These are phyloP conservation scores for Kwoniella pini DNA, from an alignment of 768 basidiomycete species.

Conservation along the genomic window DNA sequence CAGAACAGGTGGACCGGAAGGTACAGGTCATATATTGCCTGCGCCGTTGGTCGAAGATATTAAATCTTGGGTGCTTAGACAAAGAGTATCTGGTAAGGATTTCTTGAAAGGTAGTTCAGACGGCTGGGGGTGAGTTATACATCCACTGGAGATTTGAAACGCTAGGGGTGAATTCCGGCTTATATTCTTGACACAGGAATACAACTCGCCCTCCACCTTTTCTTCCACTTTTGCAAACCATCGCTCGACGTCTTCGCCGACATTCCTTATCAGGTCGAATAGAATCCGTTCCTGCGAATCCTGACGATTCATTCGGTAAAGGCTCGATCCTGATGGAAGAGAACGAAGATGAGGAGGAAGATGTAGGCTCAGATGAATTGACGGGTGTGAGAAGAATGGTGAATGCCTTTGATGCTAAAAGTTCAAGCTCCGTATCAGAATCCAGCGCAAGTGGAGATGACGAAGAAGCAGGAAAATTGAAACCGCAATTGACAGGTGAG, in stretches of 20 bases:
- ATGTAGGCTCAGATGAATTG: conserved; percentile 9
- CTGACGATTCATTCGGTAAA: conserved; percentile 13
- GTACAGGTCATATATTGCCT: conserved; percentile 34
- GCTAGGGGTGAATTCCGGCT: neutral
- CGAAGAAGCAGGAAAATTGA: conserved; percentile 2
- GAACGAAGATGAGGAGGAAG: conserved; percentile 25
- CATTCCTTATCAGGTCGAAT: conserved; percentile 33
- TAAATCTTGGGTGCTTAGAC: conserved; percentile 44
- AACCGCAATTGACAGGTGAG: conserved; percentile 39
- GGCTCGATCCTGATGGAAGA: conserved; percentile 40
- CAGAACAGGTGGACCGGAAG: conserved; percentile 40
- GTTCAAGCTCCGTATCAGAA: conserved; percentile 28
- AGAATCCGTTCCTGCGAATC: conserved; percentile 9
- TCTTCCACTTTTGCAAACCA: conserved; percentile 38
- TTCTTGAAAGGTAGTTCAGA: conserved; percentile 39
- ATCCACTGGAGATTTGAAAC: neutral
- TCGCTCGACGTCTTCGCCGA: conserved; percentile 41
- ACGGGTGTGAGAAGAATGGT: conserved; percentile 42
- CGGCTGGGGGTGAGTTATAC: conserved; percentile 33
- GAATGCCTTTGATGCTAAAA: conserved; percentile 30
- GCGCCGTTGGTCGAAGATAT: conserved; percentile 46
- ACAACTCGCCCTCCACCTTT: conserved; percentile 41
- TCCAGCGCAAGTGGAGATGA: conserved; percentile 26
- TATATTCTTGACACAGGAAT: neutral
- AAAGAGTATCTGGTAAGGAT: conserved; percentile 33